Evolutionary conservation across 208 protist species (phyloP).

Genomic region (Angomonas deanei): DNA sequence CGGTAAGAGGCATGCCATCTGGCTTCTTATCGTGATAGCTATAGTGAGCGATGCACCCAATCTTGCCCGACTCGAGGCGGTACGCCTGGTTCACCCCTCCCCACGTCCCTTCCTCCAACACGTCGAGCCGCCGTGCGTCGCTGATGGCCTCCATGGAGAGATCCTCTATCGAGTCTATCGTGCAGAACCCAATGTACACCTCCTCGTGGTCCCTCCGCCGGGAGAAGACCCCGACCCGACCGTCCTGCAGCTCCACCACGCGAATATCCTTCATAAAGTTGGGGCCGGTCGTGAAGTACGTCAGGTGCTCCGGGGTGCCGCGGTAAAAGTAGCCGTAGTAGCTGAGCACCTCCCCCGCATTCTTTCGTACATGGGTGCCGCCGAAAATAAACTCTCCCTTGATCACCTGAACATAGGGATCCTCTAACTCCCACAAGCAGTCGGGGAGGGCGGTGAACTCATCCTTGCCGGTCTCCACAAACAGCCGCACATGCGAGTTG

Average conservation of each 20-base stretch:
- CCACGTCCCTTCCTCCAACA: slow-evolving; percentile 22
- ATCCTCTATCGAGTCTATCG: slow-evolving; percentile 22
- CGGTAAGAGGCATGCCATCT: slow-evolving; percentile 10
- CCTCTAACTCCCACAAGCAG: slow-evolving; percentile 23
- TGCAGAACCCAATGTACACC: slow-evolving; percentile 24
- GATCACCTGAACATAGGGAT: slow-evolving; percentile 25
- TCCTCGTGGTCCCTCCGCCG: slow-evolving; percentile 15
- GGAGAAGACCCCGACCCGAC: slow-evolving; percentile 29
- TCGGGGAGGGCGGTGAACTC: slow-evolving; percentile 25
- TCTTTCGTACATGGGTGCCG: slow-evolving; percentile 30
- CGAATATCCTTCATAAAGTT: slow-evolving; percentile 38
- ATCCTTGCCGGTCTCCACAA: slow-evolving; percentile 35
- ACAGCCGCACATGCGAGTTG: slow-evolving; percentile 30
- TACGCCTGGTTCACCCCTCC: slow-evolving; percentile 42
- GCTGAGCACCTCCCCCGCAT: slow-evolving; percentile 12
- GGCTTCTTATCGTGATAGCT: too few species aligned
- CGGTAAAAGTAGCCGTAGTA: slow-evolving; percentile 41
- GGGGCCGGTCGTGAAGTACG: slow-evolving; percentile 24
- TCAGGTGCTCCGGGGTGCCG: slow-evolving; percentile 12
- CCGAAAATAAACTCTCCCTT: slow-evolving; percentile 25
- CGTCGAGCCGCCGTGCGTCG: slow-evolving; percentile 18
- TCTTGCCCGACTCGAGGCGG: slow-evolving; percentile 17
- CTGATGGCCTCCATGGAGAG: slow-evolving; percentile 15
- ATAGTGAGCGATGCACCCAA: slow-evolving; percentile 39
- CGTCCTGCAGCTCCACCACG: slow-evolving; percentile 16